A percentile compares a stretch with the other conserved stretches of the same genome.
Evolutionary conservation across 1,284 basidiomycete genomes (phyloP).

Genomic region (Abortiporus biennis): DNA sequence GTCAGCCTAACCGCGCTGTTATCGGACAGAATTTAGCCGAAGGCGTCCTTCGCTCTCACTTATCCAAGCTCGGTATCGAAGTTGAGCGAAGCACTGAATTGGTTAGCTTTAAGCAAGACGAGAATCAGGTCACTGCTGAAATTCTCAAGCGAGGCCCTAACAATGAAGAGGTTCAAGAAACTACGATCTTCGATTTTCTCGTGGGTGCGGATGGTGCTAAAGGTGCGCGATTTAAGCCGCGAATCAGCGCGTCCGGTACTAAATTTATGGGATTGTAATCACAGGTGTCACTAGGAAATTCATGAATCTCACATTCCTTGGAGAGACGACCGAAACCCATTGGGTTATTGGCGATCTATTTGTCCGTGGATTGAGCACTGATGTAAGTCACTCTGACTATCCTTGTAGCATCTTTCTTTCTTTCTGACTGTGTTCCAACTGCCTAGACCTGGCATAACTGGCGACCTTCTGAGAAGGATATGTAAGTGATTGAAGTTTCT

Average conservation of each 20-base stretch:
- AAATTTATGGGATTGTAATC: too few relatives aligned
- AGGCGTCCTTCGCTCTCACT: constrained; percentile 23
- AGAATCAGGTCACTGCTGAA: constrained; percentile 16
- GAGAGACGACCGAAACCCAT: neutral
- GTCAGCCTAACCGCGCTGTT: constrained; percentile 10
- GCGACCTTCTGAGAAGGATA: too few relatives aligned
- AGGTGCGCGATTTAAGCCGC: too few relatives aligned
- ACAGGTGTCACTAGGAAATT: neutral
- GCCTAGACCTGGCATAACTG: too few relatives aligned
- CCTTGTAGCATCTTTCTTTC: too few relatives aligned
- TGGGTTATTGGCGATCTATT: neutral
- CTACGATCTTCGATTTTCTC: constrained; percentile 18
- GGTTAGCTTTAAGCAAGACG: constrained; percentile 18
- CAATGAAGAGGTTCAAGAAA: constrained; percentile 10
- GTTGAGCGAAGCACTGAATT: constrained; percentile 27
- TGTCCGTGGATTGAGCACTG: neutral
- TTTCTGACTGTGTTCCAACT: too few relatives aligned
- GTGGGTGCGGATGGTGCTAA: constrained; percentile 33
- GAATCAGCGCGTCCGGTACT: too few relatives aligned
- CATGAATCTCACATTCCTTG: neutral
- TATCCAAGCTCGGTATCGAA: constrained; percentile 17
- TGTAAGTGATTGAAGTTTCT: too few relatives aligned
- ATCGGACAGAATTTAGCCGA: constrained; percentile 23
- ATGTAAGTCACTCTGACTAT: neutral
- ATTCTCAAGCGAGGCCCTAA: constrained; percentile 10